A percentile compares a stretch with the other conserved stretches of the same genome.
phyloP scores from a whole-genome alignment of 257 asterid genomes.

The Pogostemon cablin region DNA sequence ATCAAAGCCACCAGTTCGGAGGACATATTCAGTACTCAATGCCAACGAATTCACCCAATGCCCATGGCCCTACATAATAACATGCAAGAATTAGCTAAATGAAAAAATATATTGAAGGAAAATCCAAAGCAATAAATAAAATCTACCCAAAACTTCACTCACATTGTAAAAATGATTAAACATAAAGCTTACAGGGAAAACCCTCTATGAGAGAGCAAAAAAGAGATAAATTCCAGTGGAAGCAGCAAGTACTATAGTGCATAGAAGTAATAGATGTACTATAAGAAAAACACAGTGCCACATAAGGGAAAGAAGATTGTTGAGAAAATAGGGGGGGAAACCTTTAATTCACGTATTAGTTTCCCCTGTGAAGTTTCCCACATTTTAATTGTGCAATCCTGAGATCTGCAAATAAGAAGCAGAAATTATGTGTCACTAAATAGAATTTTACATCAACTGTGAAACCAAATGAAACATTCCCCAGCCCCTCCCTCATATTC shows the following conservation, averaged over 20 bases:
- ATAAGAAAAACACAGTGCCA: neutral
- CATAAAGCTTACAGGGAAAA: neutral
- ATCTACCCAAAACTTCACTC: neutral
- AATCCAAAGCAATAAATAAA: constrained; percentile 22
- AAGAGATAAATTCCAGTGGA: neutral
- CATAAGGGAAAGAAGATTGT: neutral
- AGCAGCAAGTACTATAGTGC: neutral
- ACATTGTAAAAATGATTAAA: constrained; percentile 18
- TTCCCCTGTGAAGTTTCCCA: constrained; percentile 93
- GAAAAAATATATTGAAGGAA: constrained; percentile 23
- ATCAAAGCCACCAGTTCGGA: constrained; percentile 94
- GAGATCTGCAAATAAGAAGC: constrained; percentile 64
- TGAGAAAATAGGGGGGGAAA: constrained; percentile 27
- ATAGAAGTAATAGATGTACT: constrained; percentile 17
- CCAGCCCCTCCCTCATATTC: constrained; percentile 13
- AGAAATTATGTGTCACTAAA: constrained; percentile 9
- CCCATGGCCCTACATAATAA: constrained; percentile 78
- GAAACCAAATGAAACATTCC: neutral
- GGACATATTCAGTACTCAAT: constrained; percentile 91
- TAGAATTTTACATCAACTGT: constrained; percentile 5
- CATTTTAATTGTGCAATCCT: constrained; percentile 93
- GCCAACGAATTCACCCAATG: constrained; percentile 99
- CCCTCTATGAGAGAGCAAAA: neutral
- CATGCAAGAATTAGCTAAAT: constrained; percentile 17
- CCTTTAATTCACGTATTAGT: constrained; percentile 91